Percentiles rank a stretch among this genome's conserved stretches.
Evolutionary conservation across 352 stramenopile genomes (phyloP).

Genomic region (Phytophthora hybrid): DNA sequence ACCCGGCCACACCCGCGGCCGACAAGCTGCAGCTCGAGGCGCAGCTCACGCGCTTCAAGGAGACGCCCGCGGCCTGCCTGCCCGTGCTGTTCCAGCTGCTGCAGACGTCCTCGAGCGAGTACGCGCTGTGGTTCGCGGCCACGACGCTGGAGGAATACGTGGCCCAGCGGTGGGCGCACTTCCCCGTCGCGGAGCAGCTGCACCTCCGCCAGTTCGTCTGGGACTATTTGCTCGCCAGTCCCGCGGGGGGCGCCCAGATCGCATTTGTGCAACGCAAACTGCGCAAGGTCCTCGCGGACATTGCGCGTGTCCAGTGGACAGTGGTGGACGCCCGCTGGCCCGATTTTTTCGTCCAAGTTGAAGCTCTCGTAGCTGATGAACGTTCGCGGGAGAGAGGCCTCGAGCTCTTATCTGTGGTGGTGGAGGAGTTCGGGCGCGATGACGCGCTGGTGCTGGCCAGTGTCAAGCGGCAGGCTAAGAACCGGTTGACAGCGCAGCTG

Average conservation of each 20-base stretch:
- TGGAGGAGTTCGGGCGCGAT: slow-evolving; percentile 79
- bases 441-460: slow-evolving; percentile 63
- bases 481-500: slow-evolving; percentile 50
- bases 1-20: slow-evolving; percentile 53
- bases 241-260: slow-evolving; percentile 26
- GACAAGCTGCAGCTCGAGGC: slow-evolving; percentile 66
- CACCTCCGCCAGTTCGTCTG: slow-evolving; percentile 74
- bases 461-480: slow-evolving; percentile 54
- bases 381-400: slow-evolving; percentile 56
- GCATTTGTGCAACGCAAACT: slow-evolving; percentile 77
- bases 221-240: slow-evolving; percentile 54
- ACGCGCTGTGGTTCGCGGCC: slow-evolving; percentile 80
- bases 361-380: slow-evolving; percentile 59
- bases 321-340: slow-evolving; percentile 44
- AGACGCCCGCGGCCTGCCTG: slow-evolving; percentile 58
- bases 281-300: slow-evolving; percentile 76
- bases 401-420: slow-evolving; percentile 65
- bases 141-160: slow-evolving; percentile 84
- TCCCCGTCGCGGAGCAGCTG: slow-evolving; percentile 49
- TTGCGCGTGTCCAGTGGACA: slow-evolving; percentile 68
- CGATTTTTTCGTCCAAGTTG: slow-evolving; percentile 71
- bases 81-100: slow-evolving; percentile 75
- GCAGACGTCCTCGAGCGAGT: slow-evolving; percentile 68
- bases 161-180: slow-evolving; percentile 59
- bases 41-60: slow-evolving; percentile 72